Evolutionary conservation across 768 basidiomycete genomes (phyloP), one percentile per base, ranked within the genome.

Genomic region (Lyophyllum shimeji): DNA sequence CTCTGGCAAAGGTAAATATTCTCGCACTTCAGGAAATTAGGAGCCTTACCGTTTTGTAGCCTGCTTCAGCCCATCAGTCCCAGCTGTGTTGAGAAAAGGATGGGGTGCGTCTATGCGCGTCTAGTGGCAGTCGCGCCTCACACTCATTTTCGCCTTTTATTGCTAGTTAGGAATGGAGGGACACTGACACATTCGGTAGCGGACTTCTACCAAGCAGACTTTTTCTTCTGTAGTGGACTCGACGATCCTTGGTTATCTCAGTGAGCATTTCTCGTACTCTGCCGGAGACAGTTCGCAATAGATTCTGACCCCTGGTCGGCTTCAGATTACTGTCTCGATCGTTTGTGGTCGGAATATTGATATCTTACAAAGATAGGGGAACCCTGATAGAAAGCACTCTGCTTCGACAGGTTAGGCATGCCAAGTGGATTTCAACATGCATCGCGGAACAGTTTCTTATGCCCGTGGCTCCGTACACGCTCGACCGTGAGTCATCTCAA

Each of bases 41-140:
- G 29, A 29, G 4, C 29, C 29, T 29, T 9, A 29, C 9, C 29
- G 5, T 29, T 29, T 29, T 56, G 21, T 53, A 72, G 75, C 73
- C 4, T 74, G 74, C 57, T 77, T 77, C 57, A 76, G 76, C 46
- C 71, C 76, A 0, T 67, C 66, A 4, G 73, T 76, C 6, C 58
- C 65, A 20, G 50, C 60, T 2, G 44, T 55, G 11, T 58, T 69
- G 23, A 64, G 68, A 42, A 67, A 65, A 48, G 56, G 66, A 33
- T 77, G 75, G 75, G 69, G 76, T 76, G 47, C 17, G 68, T 18
- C 1, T 7, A 15, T 40, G 39, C 15, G 7, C 39, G n/a, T 40
- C 56, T 50, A 11, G 25, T 45, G 3, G 18, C 50, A 25, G n/a
- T 11, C 24, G 29, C 25, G 7, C n/a, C 7, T 18, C 25, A 21